A percentile compares a stretch with the other conserved stretches of the same genome.
Evolutionary conservation across 495 filamentous ascomycete genomes (phyloP).

Genomic region (Talaromyces liani): DNA sequence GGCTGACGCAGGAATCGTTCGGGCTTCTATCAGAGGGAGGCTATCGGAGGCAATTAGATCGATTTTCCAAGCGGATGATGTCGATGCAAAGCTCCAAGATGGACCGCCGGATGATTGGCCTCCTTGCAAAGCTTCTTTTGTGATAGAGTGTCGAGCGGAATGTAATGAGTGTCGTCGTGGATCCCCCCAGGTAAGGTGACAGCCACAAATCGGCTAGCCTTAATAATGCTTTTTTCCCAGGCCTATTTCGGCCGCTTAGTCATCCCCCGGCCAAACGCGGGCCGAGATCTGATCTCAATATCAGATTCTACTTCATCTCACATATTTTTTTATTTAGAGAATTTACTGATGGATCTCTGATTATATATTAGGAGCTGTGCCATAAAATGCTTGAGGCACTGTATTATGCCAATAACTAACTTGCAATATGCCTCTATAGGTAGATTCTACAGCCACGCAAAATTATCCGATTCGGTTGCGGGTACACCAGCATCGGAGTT

Average conservation of each 20-base stretch:
- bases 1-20: constrained; percentile 1
- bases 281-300: background rate
- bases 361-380: too few relatives aligned
- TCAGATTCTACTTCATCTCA: too few relatives aligned
- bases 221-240: background rate
- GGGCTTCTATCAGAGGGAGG: background rate
- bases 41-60: background rate
- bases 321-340: too few relatives aligned
- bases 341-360: too few relatives aligned
- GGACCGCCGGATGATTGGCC: background rate
- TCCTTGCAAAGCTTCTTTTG: background rate
- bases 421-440: too few relatives aligned
- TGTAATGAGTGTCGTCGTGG: background rate
- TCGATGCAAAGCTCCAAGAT: background rate
- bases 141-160: background rate
- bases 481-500: too few relatives aligned
- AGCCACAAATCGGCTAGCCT: constrained; percentile 3
- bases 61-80: background rate
- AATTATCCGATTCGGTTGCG: too few relatives aligned
- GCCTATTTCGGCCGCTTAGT: constrained; percentile 1
- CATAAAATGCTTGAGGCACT: too few relatives aligned
- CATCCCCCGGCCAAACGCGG: background rate
- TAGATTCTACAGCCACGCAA: too few relatives aligned
- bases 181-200: background rate
- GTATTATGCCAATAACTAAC: too few relatives aligned